These are phyloP conservation scores for Ceratocystis eucalypticola DNA, from an alignment of 2,329 filamentous ascomycete species.

Conservation along the genomic window DNA sequence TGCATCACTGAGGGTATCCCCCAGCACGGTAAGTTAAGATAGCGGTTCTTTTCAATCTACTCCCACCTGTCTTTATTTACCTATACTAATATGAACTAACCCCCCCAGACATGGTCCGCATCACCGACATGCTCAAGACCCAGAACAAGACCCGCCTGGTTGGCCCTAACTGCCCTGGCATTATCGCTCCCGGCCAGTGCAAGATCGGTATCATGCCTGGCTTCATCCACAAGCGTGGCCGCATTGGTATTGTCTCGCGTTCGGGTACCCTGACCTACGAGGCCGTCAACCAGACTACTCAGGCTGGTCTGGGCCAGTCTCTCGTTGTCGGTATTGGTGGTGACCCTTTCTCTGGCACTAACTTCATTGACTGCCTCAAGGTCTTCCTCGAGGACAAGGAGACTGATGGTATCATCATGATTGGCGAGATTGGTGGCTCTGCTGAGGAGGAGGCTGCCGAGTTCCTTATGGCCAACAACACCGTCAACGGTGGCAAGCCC, in stretches of 20 bases:
- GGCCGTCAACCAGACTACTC: conserved; percentile 98
- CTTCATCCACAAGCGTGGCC: conserved; percentile 99
- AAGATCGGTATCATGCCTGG: conserved; percentile 99
- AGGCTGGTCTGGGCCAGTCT: conserved; percentile 90
- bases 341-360: conserved; percentile 97
- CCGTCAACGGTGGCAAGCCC: conserved; percentile 70
- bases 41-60: too few relatives aligned
- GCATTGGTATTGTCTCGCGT: conserved; percentile 95
- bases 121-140: conserved; percentile 94
- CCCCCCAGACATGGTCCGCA: conserved; percentile 83
- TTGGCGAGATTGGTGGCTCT: conserved; percentile 94
- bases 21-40: conserved; percentile 61
- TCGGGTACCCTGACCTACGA: conserved; percentile 98
- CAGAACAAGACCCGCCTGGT: conserved; percentile 95
- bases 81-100: too few relatives aligned
- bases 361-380: conserved; percentile 98
- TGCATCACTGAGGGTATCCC: conserved; percentile 98
- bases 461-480: conserved; percentile 87
- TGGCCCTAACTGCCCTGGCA: conserved; percentile 94
- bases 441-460: conserved; percentile 98
- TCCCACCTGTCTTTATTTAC: too few relatives aligned
- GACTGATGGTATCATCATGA: conserved; percentile 99
- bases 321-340: conserved; percentile 97
- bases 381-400: conserved; percentile 93
- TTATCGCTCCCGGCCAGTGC: conserved; percentile 91